Evolutionary conservation across 345 rosid genomes (phyloP).

Genomic region (Chamaenerion angustifolium): DNA sequence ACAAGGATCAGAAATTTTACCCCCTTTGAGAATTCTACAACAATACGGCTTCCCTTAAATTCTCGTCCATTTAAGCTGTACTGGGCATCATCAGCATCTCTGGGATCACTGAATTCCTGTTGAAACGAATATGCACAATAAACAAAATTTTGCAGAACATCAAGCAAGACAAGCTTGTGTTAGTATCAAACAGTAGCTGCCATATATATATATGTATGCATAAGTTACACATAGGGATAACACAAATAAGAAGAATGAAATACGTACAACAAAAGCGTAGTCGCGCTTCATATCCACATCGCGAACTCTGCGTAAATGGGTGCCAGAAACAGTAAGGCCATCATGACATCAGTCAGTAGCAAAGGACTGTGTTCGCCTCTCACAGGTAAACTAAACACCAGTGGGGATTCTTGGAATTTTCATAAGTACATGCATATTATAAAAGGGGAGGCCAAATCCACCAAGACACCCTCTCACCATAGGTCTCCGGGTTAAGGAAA

Average conservation of each 20-base stretch:
- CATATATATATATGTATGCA: background rate
- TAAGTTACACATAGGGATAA: background rate
- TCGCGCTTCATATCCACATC: constrained; percentile 99
- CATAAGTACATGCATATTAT: constrained; percentile 56
- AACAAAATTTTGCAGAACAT: constrained; percentile 18
- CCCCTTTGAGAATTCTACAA: constrained; percentile 87
- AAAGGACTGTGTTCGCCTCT: constrained; percentile 74
- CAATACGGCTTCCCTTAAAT: constrained; percentile 76
- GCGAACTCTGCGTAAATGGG: constrained; percentile 92
- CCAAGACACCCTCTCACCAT: constrained; percentile 90
- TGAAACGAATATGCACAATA: constrained; percentile 8
- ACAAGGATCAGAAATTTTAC: constrained; percentile 17
- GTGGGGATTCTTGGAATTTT: constrained; percentile 76
- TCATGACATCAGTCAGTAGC: constrained; percentile 90
- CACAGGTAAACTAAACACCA: constrained; percentile 84
- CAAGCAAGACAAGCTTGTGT: background rate
- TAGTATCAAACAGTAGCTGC: too few relatives aligned
- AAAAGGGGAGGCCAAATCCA: constrained; percentile 87
- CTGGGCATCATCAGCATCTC: constrained; percentile 96
- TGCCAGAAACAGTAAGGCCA: constrained; percentile 99
- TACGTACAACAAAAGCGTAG: constrained; percentile 95
- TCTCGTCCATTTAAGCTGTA: constrained; percentile 67
- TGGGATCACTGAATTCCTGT: constrained; percentile 92
- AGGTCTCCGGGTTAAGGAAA: constrained; percentile 83
- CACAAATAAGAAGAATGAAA: constrained; percentile 2